Conservation (phyloP, 2,329 filamentous ascomycete species). For the Orbilia quercus region DNA sequence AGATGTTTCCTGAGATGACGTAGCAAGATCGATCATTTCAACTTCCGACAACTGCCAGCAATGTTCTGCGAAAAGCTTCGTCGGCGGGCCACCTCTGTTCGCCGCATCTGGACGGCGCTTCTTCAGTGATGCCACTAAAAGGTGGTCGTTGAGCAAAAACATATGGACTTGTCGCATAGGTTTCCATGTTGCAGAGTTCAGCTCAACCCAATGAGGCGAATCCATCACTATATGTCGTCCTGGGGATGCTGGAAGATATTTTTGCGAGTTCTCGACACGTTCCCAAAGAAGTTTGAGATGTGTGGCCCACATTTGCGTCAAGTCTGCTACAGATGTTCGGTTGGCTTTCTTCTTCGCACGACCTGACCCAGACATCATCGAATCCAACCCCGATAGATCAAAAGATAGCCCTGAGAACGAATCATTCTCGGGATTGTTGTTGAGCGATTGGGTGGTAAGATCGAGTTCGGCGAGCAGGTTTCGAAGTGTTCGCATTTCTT, state of each 20-base stretch:
- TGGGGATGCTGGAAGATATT: slow-evolving; percentile 88
- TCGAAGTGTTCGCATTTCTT: slow-evolving; percentile 89
- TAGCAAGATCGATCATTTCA: slow-evolving; percentile 82
- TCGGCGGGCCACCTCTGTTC: slow-evolving; percentile 68
- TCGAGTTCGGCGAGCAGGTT: slow-evolving; percentile 94
- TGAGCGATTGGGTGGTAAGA: slow-evolving; percentile 75
- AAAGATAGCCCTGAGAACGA: slow-evolving; percentile 20
- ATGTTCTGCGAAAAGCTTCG: slow-evolving; percentile 88
- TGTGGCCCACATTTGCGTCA: slow-evolving; percentile 75
- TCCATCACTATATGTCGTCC: slow-evolving; percentile 96
- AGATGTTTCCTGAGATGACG: slow-evolving; percentile 74
- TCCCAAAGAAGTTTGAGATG: slow-evolving; percentile 88
- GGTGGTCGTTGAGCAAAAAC: slow-evolving; percentile 91
- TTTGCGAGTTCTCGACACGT: slow-evolving; percentile 96
- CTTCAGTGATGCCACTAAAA: slow-evolving; percentile 89
- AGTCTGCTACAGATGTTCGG: slow-evolving; percentile 86
- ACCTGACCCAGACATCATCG: slow-evolving; percentile 45
- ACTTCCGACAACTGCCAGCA: slow-evolving; percentile 96
- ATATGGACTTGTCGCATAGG: slow-evolving; percentile 88
- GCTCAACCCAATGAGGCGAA: slow-evolving; percentile 91
- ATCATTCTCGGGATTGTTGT: slow-evolving; percentile 67
- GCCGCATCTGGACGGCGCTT: slow-evolving; percentile 83
- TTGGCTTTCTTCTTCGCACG: slow-evolving; percentile 70
- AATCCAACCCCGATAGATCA: slow-evolving; percentile 19
- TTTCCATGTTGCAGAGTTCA: slow-evolving; percentile 98